phyloP scores from a whole-genome alignment of 2,329 filamentous ascomycete genomes.

The Trichoderma polysporum region DNA sequence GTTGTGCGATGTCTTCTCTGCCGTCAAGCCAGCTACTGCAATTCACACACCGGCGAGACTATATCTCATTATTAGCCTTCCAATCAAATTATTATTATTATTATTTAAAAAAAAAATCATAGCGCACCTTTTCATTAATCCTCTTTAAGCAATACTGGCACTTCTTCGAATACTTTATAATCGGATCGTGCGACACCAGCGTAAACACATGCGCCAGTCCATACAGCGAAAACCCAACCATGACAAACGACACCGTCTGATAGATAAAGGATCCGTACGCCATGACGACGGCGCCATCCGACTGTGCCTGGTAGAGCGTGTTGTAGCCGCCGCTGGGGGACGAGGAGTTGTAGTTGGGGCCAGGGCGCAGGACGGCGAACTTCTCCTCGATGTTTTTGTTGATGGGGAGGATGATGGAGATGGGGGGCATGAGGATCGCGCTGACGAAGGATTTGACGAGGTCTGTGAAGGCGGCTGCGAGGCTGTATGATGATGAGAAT shows the following conservation, averaged over 20 bases:
- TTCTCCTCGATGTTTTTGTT: constrained; percentile 72
- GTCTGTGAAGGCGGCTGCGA: constrained; percentile 69
- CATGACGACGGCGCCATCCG: constrained; percentile 70
- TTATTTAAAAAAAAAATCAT: neutral
- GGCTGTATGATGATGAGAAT: constrained; percentile 40
- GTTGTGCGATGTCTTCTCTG: constrained; percentile 40
- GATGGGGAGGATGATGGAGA: constrained; percentile 67
- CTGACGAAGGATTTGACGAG: constrained; percentile 71
- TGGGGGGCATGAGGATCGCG: constrained; percentile 67
- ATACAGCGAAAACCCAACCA: constrained; percentile 66
- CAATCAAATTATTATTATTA: neutral
- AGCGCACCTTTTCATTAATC: constrained; percentile 60
- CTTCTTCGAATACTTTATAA: constrained; percentile 69
- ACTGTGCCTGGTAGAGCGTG: constrained; percentile 65
- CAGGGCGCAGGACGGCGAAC: constrained; percentile 63
- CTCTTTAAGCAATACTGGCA: constrained; percentile 66
- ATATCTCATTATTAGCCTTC: neutral
- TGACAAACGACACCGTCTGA: constrained; percentile 63
- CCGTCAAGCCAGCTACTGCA: constrained; percentile 55
- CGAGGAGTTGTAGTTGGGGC: constrained; percentile 51
- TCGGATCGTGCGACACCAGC: constrained; percentile 59
- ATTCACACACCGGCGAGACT: constrained; percentile 48
- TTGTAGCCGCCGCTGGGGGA: constrained; percentile 60
- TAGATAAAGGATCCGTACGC: constrained; percentile 67
- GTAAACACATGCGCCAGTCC: constrained; percentile 63